A percentile compares a stretch with the other conserved stretches of the same genome.
These are phyloP conservation scores for Yarrowia galli DNA, from an alignment of 1,139 yeast species.

Conservation along the genomic window DNA sequence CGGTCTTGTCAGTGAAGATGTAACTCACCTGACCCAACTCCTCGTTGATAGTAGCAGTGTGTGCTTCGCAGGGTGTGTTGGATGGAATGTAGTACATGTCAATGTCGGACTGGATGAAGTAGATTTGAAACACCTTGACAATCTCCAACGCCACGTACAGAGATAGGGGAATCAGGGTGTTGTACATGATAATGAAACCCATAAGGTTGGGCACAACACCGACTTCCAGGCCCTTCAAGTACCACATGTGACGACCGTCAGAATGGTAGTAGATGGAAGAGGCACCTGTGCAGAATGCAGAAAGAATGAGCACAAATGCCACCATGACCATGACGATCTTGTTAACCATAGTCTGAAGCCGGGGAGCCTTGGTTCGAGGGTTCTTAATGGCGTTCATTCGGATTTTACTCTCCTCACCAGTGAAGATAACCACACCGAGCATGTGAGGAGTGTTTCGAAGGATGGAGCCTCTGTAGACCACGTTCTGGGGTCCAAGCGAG, in stretches of 20 bases:
- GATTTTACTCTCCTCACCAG: slow-evolving; percentile 95
- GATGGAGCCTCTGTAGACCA: slow-evolving; percentile 87
- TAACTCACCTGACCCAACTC: slow-evolving; percentile 97
- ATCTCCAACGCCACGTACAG: slow-evolving; percentile 96
- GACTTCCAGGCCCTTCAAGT: slow-evolving; percentile 71
- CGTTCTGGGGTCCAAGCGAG: slow-evolving; percentile 80
- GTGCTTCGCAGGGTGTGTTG: slow-evolving; percentile 92
- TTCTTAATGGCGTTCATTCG: slow-evolving; percentile 92
- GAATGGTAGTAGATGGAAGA: slow-evolving; percentile 63
- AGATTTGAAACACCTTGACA: slow-evolving; percentile 84
- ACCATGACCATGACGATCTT: slow-evolving; percentile 89
- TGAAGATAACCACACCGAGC: slow-evolving; percentile 83
- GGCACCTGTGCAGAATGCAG: slow-evolving; percentile 85
- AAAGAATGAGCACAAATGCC: slow-evolving; percentile 70
- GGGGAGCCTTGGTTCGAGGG: slow-evolving; percentile 92
- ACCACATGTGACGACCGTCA: slow-evolving; percentile 66
- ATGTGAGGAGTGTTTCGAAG: slow-evolving; percentile 78
- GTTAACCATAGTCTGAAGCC: slow-evolving; percentile 82
- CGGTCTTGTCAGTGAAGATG: slow-evolving; percentile 95
- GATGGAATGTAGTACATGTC: slow-evolving; percentile 90
- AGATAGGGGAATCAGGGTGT: slow-evolving; percentile 92
- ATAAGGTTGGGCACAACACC: slow-evolving; percentile 91
- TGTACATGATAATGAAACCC: slow-evolving; percentile 97
- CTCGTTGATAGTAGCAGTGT: slow-evolving; percentile 93
- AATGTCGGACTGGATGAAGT: slow-evolving; percentile 83